These are phyloP conservation scores for Sarcomyxa edulis DNA, from an alignment of 768 basidiomycete species.

Conservation along the genomic window DNA sequence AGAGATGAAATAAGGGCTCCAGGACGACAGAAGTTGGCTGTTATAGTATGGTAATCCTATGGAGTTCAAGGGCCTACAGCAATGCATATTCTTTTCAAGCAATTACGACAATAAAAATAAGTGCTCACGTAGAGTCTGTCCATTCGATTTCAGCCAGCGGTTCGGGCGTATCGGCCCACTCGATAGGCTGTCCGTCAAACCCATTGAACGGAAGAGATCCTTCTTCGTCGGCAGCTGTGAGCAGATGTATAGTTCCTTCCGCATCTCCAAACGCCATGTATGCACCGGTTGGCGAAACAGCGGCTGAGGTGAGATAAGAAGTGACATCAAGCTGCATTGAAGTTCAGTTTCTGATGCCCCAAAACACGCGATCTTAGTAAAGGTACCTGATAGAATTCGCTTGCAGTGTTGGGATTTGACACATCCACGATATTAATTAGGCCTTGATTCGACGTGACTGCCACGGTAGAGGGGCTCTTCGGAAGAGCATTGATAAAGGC, in stretches of 20 bases:
- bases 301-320: slow-evolving; percentile 73
- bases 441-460: slow-evolving; percentile 75
- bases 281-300: slow-evolving; percentile 82
- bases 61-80: slow-evolving; percentile 71
- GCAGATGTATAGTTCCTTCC: slow-evolving; percentile 76
- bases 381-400: slow-evolving; percentile 77
- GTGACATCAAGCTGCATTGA: slow-evolving; percentile 55
- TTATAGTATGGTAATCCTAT: slow-evolving; percentile 89
- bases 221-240: slow-evolving; percentile 66
- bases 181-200: slow-evolving; percentile 79
- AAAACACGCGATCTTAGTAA: neutral
- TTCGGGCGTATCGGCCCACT: slow-evolving; percentile 77
- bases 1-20: slow-evolving; percentile 41
- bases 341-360: slow-evolving; percentile 6
- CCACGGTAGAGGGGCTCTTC: slow-evolving; percentile 66
- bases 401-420: slow-evolving; percentile 57
- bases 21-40: slow-evolving; percentile 68
- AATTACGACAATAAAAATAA: neutral
- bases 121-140: slow-evolving; percentile 70
- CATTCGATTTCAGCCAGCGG: slow-evolving; percentile 71
- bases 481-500: slow-evolving; percentile 82
- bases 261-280: slow-evolving; percentile 92
- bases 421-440: slow-evolving; percentile 84
- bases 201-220: slow-evolving; percentile 77
- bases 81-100: neutral